Evolutionary conservation across 164 flowering plant genomes (phyloP).

Genomic region (Nymphaea thermarum): DNA sequence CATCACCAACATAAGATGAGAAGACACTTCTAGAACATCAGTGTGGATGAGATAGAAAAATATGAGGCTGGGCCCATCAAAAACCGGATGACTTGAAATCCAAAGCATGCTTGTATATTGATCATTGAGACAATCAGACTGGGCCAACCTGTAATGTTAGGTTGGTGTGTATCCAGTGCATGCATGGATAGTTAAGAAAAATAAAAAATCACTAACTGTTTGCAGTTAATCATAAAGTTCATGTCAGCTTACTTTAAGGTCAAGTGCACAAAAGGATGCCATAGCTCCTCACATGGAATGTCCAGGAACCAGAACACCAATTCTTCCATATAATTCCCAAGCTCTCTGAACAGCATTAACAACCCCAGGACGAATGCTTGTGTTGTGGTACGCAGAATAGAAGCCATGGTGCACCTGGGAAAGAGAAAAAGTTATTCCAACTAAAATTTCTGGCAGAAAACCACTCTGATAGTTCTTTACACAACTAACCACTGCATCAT

Average conservation of each 20-base stretch:
- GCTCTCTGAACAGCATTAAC: constrained; percentile 57
- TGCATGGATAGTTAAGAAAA: too few species aligned
- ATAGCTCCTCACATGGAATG: constrained; percentile 99
- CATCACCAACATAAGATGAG: too few species aligned
- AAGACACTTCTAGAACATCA: too few species aligned
- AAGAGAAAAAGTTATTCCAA: constrained; percentile 3
- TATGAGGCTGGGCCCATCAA: too few species aligned
- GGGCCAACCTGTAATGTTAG: too few species aligned
- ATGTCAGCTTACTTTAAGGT: constrained; percentile 43
- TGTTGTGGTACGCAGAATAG: constrained; percentile 84
- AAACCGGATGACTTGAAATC: too few species aligned
- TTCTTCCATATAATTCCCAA: constrained; percentile 50
- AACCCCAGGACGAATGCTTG: constrained; percentile 66
- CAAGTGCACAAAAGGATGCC: constrained; percentile 92
- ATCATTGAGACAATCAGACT: too few species aligned
- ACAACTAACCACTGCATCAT: constrained; percentile 70
- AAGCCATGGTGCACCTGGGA: constrained; percentile 98
- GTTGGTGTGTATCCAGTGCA: too few species aligned
- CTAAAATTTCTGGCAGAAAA: neutral
- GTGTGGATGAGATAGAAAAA: too few species aligned
- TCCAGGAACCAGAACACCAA: constrained; percentile 72
- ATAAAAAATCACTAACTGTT: too few species aligned
- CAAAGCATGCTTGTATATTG: too few species aligned
- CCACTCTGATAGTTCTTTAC: neutral
- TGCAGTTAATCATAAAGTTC: neutral